These are phyloP conservation scores for Cladosporium sp. DNA, from an alignment of 2,329 filamentous ascomycete genomes.

Conservation along the genomic window DNA sequence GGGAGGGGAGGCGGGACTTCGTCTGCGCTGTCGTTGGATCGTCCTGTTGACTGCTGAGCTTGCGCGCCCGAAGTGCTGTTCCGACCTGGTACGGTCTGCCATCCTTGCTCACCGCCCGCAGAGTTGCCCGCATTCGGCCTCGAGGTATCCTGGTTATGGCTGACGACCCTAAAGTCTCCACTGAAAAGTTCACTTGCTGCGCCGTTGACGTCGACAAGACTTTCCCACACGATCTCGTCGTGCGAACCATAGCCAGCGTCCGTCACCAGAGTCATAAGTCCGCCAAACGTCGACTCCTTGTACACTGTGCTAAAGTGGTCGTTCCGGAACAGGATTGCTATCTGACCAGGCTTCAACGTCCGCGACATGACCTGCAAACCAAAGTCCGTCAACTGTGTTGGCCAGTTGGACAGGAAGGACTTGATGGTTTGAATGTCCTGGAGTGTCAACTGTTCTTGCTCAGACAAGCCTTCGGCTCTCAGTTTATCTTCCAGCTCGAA, in stretches of 20 bases:
- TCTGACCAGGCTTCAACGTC: slow-evolving; percentile 71
- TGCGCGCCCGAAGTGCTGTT: slow-evolving; percentile 32
- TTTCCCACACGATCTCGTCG: slow-evolving; percentile 95
- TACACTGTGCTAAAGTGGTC: slow-evolving; percentile 96
- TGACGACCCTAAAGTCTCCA: slow-evolving; percentile 86
- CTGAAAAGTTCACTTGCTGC: slow-evolving; percentile 81
- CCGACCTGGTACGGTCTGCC: slow-evolving; percentile 58
- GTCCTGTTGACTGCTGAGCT: slow-evolving; percentile 18
- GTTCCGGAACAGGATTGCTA: slow-evolving; percentile 93
- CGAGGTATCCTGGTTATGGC: slow-evolving; percentile 52
- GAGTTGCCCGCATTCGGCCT: slow-evolving; percentile 29
- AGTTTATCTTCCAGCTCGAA: slow-evolving; percentile 86
- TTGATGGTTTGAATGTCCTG: slow-evolving; percentile 85
- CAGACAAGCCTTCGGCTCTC: slow-evolving; percentile 62
- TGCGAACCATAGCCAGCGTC: slow-evolving; percentile 88
- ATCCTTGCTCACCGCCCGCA: slow-evolving; percentile 47
- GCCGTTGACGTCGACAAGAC: slow-evolving; percentile 83
- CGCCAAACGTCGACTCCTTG: slow-evolving; percentile 75
- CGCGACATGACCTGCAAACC: slow-evolving; percentile 75
- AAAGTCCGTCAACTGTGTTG: slow-evolving; percentile 83
- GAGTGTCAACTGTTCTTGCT: slow-evolving; percentile 75
- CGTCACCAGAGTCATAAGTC: slow-evolving; percentile 83
- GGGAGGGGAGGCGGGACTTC: slow-evolving; percentile 30
- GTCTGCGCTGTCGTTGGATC: not conserved
- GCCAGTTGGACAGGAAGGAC: slow-evolving; percentile 73